Evolutionary conservation across 805 yeast species (phyloP), one percentile per base, ranked within the genome.

Genomic region (Starmerella etchellsii): DNA sequence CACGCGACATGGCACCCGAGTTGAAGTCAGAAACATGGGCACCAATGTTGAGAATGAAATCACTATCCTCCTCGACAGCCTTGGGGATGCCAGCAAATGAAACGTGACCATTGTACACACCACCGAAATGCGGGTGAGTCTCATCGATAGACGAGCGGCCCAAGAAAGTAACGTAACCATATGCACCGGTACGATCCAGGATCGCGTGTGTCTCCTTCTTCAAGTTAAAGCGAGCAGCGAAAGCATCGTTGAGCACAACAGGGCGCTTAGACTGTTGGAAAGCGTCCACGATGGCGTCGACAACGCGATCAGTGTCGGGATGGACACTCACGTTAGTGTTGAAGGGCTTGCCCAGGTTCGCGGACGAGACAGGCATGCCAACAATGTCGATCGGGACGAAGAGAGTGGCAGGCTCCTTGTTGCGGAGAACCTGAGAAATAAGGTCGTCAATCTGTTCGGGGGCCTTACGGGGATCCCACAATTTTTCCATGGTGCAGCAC

Each of bases 61-160:
- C 96, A 14, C 82, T 68, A 31, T 48, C 44, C 3, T 66, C 44
- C 37, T 71, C 67, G 40, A 69, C 71, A 47, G 64, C 69, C 34
- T 66, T 61, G 31, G 64, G 61, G 23, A 76, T 70, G 20, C 71
- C 69, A 14, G 60, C 61, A 24, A 61, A 60, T 2, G 81, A 72
- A 40, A 68, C 69, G 26, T 56, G 56, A 26, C 94, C 95, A 48
- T 69, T 73, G 57, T 79, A 87, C 28, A 72, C 74, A 29, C 94
- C 95, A 45, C 76, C 67, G 54, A 71, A 85, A 35, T 69, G 65
- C 7, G 69, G 64, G 44, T 68, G 64, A n/a, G 73, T 60, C 61
- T 85, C 96, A 60, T 85, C 77, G 31, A 85, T 60, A 20, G 74
- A 60, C 8, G 82, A 76, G 58, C 84, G 79, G 14, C 85, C 93